Evolutionary conservation across 768 basidiomycete genomes (phyloP).

Genomic region (Suillus tomentosus): DNA sequence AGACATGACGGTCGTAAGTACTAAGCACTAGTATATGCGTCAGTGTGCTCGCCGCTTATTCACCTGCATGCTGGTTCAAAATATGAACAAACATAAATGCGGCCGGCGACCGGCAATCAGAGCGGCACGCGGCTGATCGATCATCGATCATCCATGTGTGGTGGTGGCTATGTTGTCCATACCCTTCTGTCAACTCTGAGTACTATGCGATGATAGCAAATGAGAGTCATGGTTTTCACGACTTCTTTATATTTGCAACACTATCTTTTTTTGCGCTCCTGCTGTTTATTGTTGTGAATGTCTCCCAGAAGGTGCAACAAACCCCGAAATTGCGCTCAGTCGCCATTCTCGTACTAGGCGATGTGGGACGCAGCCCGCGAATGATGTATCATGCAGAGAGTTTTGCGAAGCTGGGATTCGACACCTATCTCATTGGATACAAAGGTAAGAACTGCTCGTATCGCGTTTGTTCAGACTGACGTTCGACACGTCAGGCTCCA

Average conservation of each 20-base stretch:
- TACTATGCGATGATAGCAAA: conserved; percentile 12
- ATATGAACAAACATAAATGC: neutral
- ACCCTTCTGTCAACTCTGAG: neutral
- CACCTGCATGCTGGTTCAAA: neutral
- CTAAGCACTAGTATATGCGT: neutral
- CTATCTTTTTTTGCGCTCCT: conserved; percentile 19
- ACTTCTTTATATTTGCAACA: conserved; percentile 12
- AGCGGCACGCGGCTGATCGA: too few species aligned
- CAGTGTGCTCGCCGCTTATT: neutral
- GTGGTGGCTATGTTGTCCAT: neutral
- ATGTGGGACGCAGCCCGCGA: conserved; percentile 92
- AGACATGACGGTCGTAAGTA: conserved; percentile 16
- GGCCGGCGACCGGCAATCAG: too few species aligned
- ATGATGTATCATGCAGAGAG: conserved; percentile 99
- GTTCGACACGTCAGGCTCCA: conserved; percentile 57
- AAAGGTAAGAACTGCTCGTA: conserved; percentile 52
- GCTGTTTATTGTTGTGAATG: conserved; percentile 15
- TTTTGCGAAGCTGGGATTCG: conserved; percentile 78
- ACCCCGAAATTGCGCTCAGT: conserved; percentile 59
- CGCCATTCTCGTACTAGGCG: conserved; percentile 91
- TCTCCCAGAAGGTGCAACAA: conserved; percentile 21
- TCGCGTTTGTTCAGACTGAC: conserved; percentile 9
- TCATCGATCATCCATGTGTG: too few species aligned
- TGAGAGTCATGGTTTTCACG: neutral
- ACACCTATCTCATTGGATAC: conserved; percentile 85